A percentile compares a stretch with the other conserved stretches of the same genome.
phyloP scores from a whole-genome alignment of 345 rosid species.

The Eutrema heterophyllum region DNA sequence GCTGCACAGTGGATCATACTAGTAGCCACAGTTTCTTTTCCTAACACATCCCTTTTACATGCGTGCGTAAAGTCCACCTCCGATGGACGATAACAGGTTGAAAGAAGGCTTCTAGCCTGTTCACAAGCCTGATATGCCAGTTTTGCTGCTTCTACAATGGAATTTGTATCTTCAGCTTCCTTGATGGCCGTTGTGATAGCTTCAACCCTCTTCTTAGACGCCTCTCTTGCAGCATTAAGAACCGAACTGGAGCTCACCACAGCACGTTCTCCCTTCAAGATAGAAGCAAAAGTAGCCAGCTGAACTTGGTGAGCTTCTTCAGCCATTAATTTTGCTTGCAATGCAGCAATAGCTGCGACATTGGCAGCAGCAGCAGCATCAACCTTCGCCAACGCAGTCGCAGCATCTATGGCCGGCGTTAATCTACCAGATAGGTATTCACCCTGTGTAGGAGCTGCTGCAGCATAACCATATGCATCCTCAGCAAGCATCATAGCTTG shows the following conservation, averaged over 20 bases:
- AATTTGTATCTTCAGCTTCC: slow-evolving; percentile 86
- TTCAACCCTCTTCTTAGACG: slow-evolving; percentile 76
- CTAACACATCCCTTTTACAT: slow-evolving; percentile 20
- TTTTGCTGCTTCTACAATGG: slow-evolving; percentile 90
- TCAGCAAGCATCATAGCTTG: no score
- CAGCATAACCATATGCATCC: no score
- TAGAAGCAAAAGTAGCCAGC: slow-evolving; percentile 51
- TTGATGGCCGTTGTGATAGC: slow-evolving; percentile 83
- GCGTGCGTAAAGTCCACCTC: no score
- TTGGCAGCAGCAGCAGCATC: slow-evolving; percentile 98
- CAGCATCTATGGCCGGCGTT: slow-evolving; percentile 54
- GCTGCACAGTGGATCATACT: no score
- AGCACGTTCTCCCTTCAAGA: slow-evolving; percentile 50
- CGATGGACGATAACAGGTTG: slow-evolving; percentile 10
- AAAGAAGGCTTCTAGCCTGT: slow-evolving; percentile 86
- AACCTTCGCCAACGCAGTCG: slow-evolving; percentile 93
- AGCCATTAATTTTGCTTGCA: slow-evolving; percentile 91
- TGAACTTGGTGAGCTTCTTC: slow-evolving; percentile 61
- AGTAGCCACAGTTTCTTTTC: slow-evolving; percentile 33
- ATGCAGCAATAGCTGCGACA: slow-evolving; percentile 91
- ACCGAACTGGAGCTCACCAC: slow-evolving; percentile 50
- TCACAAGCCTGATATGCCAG: slow-evolving; percentile 90
- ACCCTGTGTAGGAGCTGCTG: no score
- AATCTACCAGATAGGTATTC: no score
- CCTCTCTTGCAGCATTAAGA: slow-evolving; percentile 73